phyloP scores from a whole-genome alignment of 1,139 yeast genomes.

The Lodderomyces metapsilosis region DNA sequence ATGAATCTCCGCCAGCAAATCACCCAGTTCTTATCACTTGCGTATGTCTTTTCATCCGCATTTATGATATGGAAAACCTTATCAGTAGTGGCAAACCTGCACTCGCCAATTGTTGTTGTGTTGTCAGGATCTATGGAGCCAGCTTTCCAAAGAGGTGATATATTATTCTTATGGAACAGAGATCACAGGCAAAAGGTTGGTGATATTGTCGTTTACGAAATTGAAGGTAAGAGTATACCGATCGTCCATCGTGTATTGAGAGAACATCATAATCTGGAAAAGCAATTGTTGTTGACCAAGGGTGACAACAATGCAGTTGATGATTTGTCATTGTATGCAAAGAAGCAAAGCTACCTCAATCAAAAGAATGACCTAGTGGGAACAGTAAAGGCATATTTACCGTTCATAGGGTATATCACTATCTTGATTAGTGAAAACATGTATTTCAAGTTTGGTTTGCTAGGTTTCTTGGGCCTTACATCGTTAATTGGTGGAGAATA shows the following conservation, averaged over 20 bases:
- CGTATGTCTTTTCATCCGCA: slow-evolving; percentile 82
- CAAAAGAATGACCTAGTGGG: slow-evolving; percentile 81
- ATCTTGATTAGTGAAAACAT: slow-evolving; percentile 88
- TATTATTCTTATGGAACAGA: slow-evolving; percentile 87
- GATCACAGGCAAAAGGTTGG: slow-evolving; percentile 70
- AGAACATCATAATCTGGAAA: slow-evolving; percentile 60
- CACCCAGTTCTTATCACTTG: slow-evolving; percentile 61
- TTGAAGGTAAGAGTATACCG: slow-evolving; percentile 78
- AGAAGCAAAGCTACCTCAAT: slow-evolving; percentile 72
- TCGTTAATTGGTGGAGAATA: slow-evolving; percentile 50
- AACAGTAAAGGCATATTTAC: slow-evolving; percentile 86
- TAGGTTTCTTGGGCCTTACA: slow-evolving; percentile 66
- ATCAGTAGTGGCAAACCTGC: slow-evolving; percentile 74
- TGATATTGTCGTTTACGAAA: slow-evolving; percentile 95
- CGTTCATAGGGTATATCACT: slow-evolving; percentile 89
- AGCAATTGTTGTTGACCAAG: slow-evolving; percentile 82
- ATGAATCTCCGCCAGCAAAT: slow-evolving; percentile 49
- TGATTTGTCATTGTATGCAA: slow-evolving; percentile 82
- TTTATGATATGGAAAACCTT: slow-evolving; percentile 90
- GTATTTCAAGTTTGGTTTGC: slow-evolving; percentile 67
- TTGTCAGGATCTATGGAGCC: slow-evolving; percentile 99
- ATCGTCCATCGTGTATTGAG: slow-evolving; percentile 93
- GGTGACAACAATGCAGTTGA: slow-evolving; percentile 96
- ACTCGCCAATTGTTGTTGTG: slow-evolving; percentile 95
- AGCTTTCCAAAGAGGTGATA: slow-evolving; percentile 97